Percentiles rank a stretch among this genome's conserved stretches.
Conservation (phyloP, 2,329 filamentous ascomycete species). For the Fusarium pilosicola region DNA sequence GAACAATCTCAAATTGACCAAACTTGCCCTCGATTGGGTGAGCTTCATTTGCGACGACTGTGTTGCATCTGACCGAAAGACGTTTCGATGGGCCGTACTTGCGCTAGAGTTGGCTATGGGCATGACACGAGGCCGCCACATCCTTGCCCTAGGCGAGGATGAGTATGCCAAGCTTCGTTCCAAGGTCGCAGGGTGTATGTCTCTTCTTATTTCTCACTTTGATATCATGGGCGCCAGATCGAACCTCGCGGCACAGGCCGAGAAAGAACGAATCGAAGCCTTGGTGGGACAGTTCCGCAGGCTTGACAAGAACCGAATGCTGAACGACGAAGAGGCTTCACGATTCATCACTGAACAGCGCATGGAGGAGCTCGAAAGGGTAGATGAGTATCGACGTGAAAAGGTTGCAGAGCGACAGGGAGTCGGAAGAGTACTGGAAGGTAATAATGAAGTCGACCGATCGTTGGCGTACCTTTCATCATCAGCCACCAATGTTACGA, state of each 20-base stretch:
- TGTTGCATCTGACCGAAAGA: constrained; percentile 90
- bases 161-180: constrained; percentile 85
- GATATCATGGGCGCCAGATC: constrained; percentile 98
- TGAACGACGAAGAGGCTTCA: constrained; percentile 87
- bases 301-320: constrained; percentile 77
- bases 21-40: constrained; percentile 95
- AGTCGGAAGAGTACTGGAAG: constrained; percentile 89
- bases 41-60: constrained; percentile 98
- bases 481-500: constrained; percentile 91
- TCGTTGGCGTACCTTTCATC: constrained; percentile 94
- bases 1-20: constrained; percentile 96
- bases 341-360: constrained; percentile 80
- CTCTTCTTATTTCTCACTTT: constrained; percentile 95
- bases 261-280: constrained; percentile 87
- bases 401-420: constrained; percentile 87
- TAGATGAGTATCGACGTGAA: constrained; percentile 82
- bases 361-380: constrained; percentile 74
- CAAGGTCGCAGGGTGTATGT: constrained; percentile 98
- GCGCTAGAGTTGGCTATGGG: constrained; percentile 97
- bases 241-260: constrained; percentile 90
- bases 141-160: constrained; percentile 86
- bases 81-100: constrained; percentile 96
- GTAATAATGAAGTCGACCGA: constrained; percentile 93
- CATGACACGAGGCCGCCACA: constrained; percentile 94
- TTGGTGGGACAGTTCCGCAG: constrained; percentile 79